Evolutionary conservation across 257 asterid species (phyloP), one percentile per base, ranked within the genome.

Genomic region (Solanum virginianum): DNA sequence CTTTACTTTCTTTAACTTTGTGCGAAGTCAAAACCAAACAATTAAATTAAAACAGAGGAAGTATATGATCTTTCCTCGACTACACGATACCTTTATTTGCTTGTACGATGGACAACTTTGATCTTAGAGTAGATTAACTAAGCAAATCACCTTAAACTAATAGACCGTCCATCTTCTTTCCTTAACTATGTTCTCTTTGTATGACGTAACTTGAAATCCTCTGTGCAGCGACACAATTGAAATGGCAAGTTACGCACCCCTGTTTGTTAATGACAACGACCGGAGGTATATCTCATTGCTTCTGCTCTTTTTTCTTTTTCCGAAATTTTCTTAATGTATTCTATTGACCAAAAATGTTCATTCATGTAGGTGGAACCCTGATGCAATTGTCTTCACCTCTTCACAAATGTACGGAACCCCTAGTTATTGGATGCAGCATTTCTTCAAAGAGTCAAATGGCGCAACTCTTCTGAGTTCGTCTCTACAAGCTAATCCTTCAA

Each of bases 341-440:
- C 60, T 85, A 12, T 70, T 55, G 66, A 20, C 15, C 41, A 39
- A 71, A 84, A 26, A 55, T 62, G 47, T 59, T 53, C 54, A 77
- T 70, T 81, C 29, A 45, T 80, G 69, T 80, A 96, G 99, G 90
- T 95, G 98, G 98, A 92, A 80, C 70, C 98, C 99, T 16, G 99
- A 95, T 89, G 98, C 99, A 60, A 96, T 96, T 85, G 98, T 95
- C 69, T 96, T 93, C 74, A 92, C 95, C 88, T 95, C 98, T 62
- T 91, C 97, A 10, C 91, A 85, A 55, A 36, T 74, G 14, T 96
- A 93, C 80, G 98, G 98, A 71, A 96, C 98, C 77, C 99, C 98
- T 43, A 96, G 98, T 86, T 96, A 96, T 82, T 96, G 98, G 98
- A 96, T 96, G 99, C 99, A 96, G 71, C 97, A 94, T 69, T 95